These are phyloP conservation scores for Malassezia japonica DNA, from an alignment of 1,284 basidiomycete genomes.

Conservation along the genomic window DNA sequence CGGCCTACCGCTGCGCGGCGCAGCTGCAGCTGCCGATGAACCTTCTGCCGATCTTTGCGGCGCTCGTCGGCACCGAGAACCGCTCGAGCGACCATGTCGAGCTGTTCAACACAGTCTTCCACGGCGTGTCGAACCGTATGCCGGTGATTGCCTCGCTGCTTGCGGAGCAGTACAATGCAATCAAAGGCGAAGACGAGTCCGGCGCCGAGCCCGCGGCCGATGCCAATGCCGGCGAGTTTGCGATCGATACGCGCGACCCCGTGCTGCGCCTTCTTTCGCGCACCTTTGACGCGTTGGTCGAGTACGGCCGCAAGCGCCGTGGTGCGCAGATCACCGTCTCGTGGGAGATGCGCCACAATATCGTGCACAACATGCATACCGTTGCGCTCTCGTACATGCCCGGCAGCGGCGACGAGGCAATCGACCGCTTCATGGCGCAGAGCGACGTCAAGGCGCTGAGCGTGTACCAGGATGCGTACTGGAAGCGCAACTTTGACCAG, in stretches of 20 bases:
- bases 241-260: constrained; percentile 11
- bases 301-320: constrained; percentile 17
- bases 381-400: constrained; percentile 15
- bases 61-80: constrained; percentile 15
- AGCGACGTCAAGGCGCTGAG: constrained; percentile 4
- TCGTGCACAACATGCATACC: constrained; percentile 12
- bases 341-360: constrained; percentile 8
- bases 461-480: constrained; percentile 14
- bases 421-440: constrained; percentile 14
- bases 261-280: constrained; percentile 11
- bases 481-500: constrained; percentile 16
- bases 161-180: constrained; percentile 12
- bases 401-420: constrained; percentile 7
- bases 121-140: constrained; percentile 18
- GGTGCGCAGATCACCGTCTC: constrained; percentile 16
- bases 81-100: constrained; percentile 9
- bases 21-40: constrained; percentile 15
- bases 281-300: constrained; percentile 12
- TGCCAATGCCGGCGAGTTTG: neutral
- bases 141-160: constrained; percentile 9
- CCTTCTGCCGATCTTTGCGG: constrained; percentile 13
- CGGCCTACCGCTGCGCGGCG: constrained; percentile 10
- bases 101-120: constrained; percentile 12
- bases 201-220: neutral
- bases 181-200: neutral